Evolutionary conservation across 768 basidiomycete genomes (phyloP), one percentile per base, ranked within the genome.

Genomic region (Agaricus subrufescens): DNA sequence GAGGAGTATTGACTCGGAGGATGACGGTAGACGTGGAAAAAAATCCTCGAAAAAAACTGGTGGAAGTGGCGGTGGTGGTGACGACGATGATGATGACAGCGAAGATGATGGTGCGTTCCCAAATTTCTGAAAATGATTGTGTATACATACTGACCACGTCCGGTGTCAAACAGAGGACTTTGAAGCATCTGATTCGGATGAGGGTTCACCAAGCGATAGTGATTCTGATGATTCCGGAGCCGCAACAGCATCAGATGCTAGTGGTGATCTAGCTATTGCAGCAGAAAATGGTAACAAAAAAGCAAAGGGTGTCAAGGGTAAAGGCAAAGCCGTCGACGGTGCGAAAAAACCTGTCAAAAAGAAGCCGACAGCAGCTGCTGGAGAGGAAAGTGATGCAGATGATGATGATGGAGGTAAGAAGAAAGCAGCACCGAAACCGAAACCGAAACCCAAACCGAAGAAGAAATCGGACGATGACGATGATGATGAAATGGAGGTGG

Each of bases 171-270:
- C 67, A 89, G 96, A 95, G 69, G 94, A 97, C 71, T 98, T 98
- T 82, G 72, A 86, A 58, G 94, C 86, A 7, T 92, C 89, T 6
- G 86, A 75, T 1, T 90, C 89, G 0, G 94, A 97, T 64, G 78
- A 75, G 45, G 94, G 95, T n/a, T 97, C 95, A 3, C 91, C 95
- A 0, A 87, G 84, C 39, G 88, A 82, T 14, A 79, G 74, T 37
- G 91, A 89, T 50, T 82, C 83, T 1, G 84, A 82, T 71, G 75
- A 65, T 4, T 89, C 85, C 30, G 87, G 84, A 3, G 89, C 85
- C 1, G 80, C 84, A 54, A 92, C 89, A 4, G 91, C 89, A 10
- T 92, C 91, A 0, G 91, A 92, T 65, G 90, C 89, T 43, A 88
- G 85, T 58, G 91, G 91, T 30, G 90, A 93, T 65, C 81, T 81